Base-by-base conservation (phyloP, 139 green algal species). In the Asterochloris erici region DNA sequence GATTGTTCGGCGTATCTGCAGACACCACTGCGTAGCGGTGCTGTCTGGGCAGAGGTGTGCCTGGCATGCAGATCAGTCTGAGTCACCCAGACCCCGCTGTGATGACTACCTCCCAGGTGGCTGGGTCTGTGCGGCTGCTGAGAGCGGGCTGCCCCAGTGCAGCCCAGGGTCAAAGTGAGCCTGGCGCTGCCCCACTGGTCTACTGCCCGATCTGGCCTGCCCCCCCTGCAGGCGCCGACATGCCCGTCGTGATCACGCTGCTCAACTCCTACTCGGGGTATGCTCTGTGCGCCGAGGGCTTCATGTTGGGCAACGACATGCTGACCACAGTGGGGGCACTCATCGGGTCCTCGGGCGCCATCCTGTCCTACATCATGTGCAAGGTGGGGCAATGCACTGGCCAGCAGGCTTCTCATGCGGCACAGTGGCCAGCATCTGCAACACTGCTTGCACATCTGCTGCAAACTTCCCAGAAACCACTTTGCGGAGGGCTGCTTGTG, bases 361-460 rank as follows among this genome's bases (percentile, higher is more conserved):
- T 98, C 83, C 91, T 98, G 47, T 95, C 89, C 24, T 96, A 93
- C 86, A 96, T 97, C 89, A 98, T 98, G 95, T 97, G 94, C 94
- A 92, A 93, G 83, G 80, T 64, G 38, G 38, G 38, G 38, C 38
- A 54, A 2, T 54, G 38, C 38, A 54, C 38, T 6, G 38, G 38
- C 38, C 38, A 54, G 38, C 38, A 54, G 38, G 38, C 38, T 54
- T 54, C 38, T 54, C 38, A 2, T 54, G 38, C 38, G 38, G 38
- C 38, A 54, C 38, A 54, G 38, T 6, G 38, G 38, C 38, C 38
- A 54, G 38, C 38, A 54, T 54, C 38, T 54, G 38, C 38, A 10
- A 6, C 6, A 6, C 38, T 54, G 38, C 38, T 54, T 54, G 38
- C 38, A 54, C 38, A 54, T 54, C 38, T 10, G 6, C 38, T 54